Conservation (phyloP, 169 alveolate genomes). For the Plasmodium relictum region DNA sequence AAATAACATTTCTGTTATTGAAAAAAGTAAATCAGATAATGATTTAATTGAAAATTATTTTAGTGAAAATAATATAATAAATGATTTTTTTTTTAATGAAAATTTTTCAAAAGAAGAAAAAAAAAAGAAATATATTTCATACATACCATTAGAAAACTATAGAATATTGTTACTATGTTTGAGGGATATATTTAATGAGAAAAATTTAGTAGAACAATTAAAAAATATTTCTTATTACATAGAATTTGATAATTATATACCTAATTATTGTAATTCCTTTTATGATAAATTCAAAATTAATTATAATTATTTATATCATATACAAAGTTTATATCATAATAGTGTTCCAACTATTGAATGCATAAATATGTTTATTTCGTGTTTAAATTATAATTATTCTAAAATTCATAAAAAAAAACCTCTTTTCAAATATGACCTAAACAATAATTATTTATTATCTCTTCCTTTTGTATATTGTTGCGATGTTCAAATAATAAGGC, state of each 20-base stretch:
- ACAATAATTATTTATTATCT: slow-evolving; percentile 26
- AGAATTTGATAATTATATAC: slow-evolving; percentile 39
- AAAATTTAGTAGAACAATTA: slow-evolving; percentile 22
- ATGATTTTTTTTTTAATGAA: slow-evolving; percentile 35
- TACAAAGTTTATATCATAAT: slow-evolving; percentile 40
- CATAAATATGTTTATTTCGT: slow-evolving; percentile 52
- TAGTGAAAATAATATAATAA: slow-evolving; percentile 17
- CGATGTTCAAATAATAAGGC: slow-evolving; percentile 45
- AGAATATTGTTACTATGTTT: slow-evolving; percentile 36
- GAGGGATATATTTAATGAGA: slow-evolving; percentile 45
- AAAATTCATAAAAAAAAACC: slow-evolving; percentile 61
- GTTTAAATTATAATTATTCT: slow-evolving; percentile 49
- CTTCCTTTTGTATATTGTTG: slow-evolving; percentile 69
- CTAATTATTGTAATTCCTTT: slow-evolving; percentile 42
- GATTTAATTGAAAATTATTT: not conserved
- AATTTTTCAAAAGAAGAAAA: slow-evolving; percentile 1
- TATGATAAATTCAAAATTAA: slow-evolving; percentile 51
- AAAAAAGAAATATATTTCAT: slow-evolving; percentile 73
- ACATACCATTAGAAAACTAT: slow-evolving; percentile 47
- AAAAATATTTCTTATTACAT: slow-evolving; percentile 47
- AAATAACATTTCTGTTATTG: slow-evolving; percentile 27
- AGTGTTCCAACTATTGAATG: slow-evolving; percentile 30
- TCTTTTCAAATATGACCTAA: slow-evolving; percentile 32
- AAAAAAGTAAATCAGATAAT: not conserved
- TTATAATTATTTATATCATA: slow-evolving; percentile 18